A percentile compares a stretch with the other conserved stretches of the same genome.
These are phyloP conservation scores for Magnusiomyces paraingens DNA, from an alignment of 1,139 yeast genomes.

Conservation along the genomic window DNA sequence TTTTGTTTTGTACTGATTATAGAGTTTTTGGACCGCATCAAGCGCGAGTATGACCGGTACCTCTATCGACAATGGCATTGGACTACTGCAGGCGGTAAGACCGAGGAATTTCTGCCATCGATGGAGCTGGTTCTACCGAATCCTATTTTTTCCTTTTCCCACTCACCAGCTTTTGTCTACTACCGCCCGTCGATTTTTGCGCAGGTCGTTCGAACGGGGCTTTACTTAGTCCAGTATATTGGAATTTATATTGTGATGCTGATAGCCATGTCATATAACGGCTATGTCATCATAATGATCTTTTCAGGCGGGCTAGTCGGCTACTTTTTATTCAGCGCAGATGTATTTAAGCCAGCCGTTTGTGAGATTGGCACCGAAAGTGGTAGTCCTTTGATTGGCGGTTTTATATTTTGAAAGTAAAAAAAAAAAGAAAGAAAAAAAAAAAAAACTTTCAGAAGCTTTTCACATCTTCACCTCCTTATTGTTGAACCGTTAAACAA, in stretches of 20 bases:
- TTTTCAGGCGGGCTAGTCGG: constrained; percentile 58
- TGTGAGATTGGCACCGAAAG: too few relatives aligned
- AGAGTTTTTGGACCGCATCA: constrained; percentile 51
- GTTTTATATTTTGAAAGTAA: too few relatives aligned
- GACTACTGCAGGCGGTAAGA: too few relatives aligned
- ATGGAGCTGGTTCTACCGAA: background rate
- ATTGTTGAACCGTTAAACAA: too few relatives aligned
- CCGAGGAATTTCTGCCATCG: too few relatives aligned
- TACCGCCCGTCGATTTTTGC: constrained; percentile 38
- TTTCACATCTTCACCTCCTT: too few relatives aligned
- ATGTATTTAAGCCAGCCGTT: constrained; percentile 16
- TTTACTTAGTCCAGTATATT: constrained; percentile 56
- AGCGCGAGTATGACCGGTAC: constrained; percentile 49
- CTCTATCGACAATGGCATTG: constrained; percentile 29
- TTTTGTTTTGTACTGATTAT: constrained; percentile 50
- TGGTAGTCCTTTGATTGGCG: too few relatives aligned
- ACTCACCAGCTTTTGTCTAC: background rate
- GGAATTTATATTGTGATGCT: constrained; percentile 61
- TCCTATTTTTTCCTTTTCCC: background rate
- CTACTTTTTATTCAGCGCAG: constrained; percentile 36
- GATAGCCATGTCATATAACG: constrained; percentile 67
- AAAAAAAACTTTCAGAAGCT: too few relatives aligned
- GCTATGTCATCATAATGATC: constrained; percentile 57
- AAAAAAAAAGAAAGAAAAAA: too few relatives aligned
- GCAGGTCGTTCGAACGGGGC: constrained; percentile 43